Evolutionary conservation across 106 monocot genomes (phyloP).

Genomic region (Dendrobium chrysotoxum): DNA sequence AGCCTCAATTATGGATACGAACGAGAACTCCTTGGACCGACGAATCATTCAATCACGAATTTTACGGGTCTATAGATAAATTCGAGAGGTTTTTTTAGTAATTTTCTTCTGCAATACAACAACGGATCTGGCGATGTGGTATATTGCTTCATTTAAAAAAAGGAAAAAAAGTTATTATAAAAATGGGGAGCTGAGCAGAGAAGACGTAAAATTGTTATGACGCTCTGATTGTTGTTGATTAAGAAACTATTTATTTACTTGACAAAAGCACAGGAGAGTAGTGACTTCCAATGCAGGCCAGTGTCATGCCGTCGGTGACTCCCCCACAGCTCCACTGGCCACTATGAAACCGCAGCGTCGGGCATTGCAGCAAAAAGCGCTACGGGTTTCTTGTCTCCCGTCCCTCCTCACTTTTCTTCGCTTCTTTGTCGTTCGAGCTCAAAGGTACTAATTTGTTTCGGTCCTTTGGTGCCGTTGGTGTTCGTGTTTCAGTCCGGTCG

Average conservation of each 20-base stretch:
- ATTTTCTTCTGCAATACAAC: no score
- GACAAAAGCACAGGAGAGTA: background rate
- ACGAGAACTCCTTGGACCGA: no score
- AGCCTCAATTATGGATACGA: no score
- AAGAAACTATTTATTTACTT: background rate
- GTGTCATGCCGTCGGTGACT: background rate
- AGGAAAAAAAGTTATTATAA: no score
- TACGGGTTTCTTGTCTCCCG: background rate
- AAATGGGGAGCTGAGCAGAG: no score
- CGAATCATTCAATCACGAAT: no score
- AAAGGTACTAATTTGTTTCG: background rate
- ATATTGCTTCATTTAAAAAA: no score
- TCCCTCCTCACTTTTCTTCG: background rate
- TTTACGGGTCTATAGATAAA: no score
- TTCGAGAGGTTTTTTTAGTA: no score
- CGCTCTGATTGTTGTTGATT: no score
- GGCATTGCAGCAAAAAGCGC: background rate
- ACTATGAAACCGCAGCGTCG: background rate
- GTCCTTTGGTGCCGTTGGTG: background rate
- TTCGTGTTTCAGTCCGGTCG: background rate
- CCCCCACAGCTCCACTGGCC: background rate
- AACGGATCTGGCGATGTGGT: no score
- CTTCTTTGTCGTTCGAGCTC: background rate
- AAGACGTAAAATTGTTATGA: no score
- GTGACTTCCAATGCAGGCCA: background rate